Evolutionary conservation across 2,329 filamentous ascomycete species (phyloP), one percentile per base, ranked within the genome.

Genomic region (Trichoderma sp.): DNA sequence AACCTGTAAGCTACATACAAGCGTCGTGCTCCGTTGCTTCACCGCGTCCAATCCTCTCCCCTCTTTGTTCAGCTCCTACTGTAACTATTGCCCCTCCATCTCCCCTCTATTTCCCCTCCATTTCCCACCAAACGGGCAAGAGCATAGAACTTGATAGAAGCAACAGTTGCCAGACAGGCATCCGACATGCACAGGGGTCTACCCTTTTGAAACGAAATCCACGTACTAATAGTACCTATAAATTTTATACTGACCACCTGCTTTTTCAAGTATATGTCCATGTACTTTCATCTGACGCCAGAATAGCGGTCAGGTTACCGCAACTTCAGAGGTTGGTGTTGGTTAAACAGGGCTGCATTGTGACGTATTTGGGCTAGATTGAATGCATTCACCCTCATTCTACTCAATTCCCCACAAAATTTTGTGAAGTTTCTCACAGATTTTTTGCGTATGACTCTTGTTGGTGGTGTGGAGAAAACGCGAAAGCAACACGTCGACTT

Each of bases 171-270:
- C 7, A 8, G 17, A 42, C 17, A 42, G 6, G 37, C 37, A 10
- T 17, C 0, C n/a, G 37, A 4, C 1, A 42, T 9, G 6, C 17
- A n/a, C 4, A n/a, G n/a, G 6, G 17, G 15, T 9, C 37, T 42
- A 2, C 2, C 15, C 15, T 9, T n/a, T 42, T 17, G n/a, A 42
- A 42, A 42, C 17, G 0, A 42, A 9, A 42, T n/a, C 17, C 9
- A 42, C n/a, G 37, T 42, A 42, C 1, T n/a, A n/a, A 42, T 42
- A n/a, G 7, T 42, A 42, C 37, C 3, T n/a, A 7, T n/a, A 1
- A 0, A 0, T 42, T 9, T 6, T n/a, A 42, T n/a, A 1, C 37
- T 42, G 1, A 42, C 17, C 0, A 42, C 17, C 17, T 42, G 4
- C 17, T 42, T 42, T 42, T 17, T 17, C 17, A 42, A n/a, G 37